Evolutionary conservation across 2,329 filamentous ascomycete species (phyloP).

Genomic region (Xylariaceae sp.): DNA sequence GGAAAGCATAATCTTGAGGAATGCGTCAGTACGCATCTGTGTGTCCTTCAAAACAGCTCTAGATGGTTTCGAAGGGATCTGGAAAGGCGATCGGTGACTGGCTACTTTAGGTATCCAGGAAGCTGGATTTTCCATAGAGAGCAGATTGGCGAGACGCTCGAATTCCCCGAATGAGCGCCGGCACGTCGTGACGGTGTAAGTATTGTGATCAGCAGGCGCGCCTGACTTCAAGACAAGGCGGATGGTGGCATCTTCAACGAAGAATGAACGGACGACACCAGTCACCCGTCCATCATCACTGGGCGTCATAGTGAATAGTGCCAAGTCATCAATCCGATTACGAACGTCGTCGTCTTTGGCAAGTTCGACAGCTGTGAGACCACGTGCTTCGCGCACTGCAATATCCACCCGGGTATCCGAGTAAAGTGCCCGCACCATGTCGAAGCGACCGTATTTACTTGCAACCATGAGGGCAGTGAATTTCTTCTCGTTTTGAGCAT

Average conservation of each 20-base stretch:
- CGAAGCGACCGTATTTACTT: slow-evolving; percentile 94
- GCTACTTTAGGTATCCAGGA: slow-evolving; percentile 86
- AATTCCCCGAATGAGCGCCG: slow-evolving; percentile 85
- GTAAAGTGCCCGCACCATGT: slow-evolving; percentile 86
- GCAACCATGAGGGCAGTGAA: slow-evolving; percentile 98
- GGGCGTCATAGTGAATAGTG: slow-evolving; percentile 71
- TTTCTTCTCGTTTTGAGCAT: slow-evolving; percentile 88
- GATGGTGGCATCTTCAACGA: slow-evolving; percentile 93
- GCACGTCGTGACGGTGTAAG: slow-evolving; percentile 92
- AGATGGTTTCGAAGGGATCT: slow-evolving; percentile 89
- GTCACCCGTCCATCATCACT: slow-evolving; percentile 78
- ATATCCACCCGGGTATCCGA: slow-evolving; percentile 83
- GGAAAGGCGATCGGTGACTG: slow-evolving; percentile 79
- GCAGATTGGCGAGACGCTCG: slow-evolving; percentile 78
- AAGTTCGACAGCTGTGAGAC: slow-evolving; percentile 89
- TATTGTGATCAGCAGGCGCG: slow-evolving; percentile 73
- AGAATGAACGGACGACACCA: slow-evolving; percentile 90
- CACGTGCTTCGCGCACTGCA: slow-evolving; percentile 76
- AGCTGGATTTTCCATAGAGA: slow-evolving; percentile 85
- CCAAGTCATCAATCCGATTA: slow-evolving; percentile 92
- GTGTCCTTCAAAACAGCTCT: slow-evolving; percentile 81
- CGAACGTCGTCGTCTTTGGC: slow-evolving; percentile 97
- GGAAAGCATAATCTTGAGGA: slow-evolving; percentile 77
- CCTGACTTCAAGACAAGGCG: slow-evolving; percentile 92
- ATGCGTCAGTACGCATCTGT: slow-evolving; percentile 80